These are phyloP conservation scores for Paxillus ammoniavirescens DNA, from an alignment of 768 basidiomycete species.

Conservation along the genomic window DNA sequence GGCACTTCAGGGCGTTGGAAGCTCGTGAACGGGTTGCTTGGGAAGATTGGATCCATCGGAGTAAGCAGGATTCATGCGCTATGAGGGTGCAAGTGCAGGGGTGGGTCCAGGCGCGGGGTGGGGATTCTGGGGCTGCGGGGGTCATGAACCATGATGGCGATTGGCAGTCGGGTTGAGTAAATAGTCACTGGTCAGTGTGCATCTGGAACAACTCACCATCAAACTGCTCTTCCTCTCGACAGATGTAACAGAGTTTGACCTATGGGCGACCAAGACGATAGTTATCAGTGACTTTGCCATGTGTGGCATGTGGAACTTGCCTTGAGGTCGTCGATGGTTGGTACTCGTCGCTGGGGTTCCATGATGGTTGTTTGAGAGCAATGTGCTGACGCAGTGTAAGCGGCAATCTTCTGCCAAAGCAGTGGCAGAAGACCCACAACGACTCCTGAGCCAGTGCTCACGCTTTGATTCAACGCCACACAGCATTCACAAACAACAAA, in stretches of 20 bases:
- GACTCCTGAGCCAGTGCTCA: too few species aligned
- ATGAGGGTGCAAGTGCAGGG: conserved; percentile 80
- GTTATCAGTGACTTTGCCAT: background rate
- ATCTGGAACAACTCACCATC: conserved; percentile 32
- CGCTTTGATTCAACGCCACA: too few species aligned
- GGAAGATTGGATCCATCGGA: conserved; percentile 76
- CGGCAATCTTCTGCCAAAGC: too few species aligned
- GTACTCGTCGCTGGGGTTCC: conserved; percentile 24
- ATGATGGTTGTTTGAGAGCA: conserved; percentile 16
- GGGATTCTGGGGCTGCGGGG: conserved; percentile 40
- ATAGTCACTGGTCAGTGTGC: background rate
- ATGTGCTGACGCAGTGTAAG: background rate
- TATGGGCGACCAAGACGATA: conserved; percentile 14
- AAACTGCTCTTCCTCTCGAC: conserved; percentile 65
- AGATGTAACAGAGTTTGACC: conserved; percentile 81
- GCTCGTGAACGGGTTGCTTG: conserved; percentile 55
- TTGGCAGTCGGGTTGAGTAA: background rate
- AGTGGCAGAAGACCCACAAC: too few species aligned
- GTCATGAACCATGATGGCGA: background rate
- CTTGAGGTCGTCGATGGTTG: conserved; percentile 35
- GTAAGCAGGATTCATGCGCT: conserved; percentile 76
- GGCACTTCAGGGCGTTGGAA: conserved; percentile 71
- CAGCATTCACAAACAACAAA: background rate
- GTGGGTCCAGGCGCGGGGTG: conserved; percentile 67
- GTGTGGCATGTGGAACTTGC: conserved; percentile 7